These are phyloP conservation scores for Wallacemonas collosoma DNA, from an alignment of 208 protist genomes.

Conservation along the genomic window DNA sequence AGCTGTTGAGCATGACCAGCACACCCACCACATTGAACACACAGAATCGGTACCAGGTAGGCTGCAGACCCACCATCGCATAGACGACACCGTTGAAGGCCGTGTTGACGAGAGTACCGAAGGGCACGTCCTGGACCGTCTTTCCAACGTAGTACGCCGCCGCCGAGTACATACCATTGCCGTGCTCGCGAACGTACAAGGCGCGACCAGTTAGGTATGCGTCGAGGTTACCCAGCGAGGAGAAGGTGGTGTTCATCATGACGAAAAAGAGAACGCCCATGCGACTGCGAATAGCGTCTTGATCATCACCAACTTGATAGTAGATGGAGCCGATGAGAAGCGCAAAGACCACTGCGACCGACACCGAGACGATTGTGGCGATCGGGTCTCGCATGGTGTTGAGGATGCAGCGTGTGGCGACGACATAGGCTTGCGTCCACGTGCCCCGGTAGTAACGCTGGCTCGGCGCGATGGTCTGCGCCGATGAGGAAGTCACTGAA, in stretches of 20 bases:
- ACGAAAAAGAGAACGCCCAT: conserved; percentile 80
- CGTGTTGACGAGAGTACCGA: conserved; percentile 47
- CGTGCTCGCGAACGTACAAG: conserved; percentile 66
- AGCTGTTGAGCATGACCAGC: conserved; percentile 65
- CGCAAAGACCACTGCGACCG: conserved; percentile 60
- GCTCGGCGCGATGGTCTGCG: background rate
- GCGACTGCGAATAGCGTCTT: conserved; percentile 57
- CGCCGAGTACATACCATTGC: conserved; percentile 68
- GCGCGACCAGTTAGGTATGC: conserved; percentile 58
- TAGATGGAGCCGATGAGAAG: conserved; percentile 74
- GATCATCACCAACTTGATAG: conserved; percentile 52
- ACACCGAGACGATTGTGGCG: conserved; percentile 42
- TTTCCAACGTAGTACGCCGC: conserved; percentile 73
- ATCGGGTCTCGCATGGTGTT: conserved; percentile 67
- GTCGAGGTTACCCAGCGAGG: conserved; percentile 47
- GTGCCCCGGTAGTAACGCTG: conserved; percentile 40
- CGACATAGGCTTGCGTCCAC: conserved; percentile 51
- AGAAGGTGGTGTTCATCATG: conserved; percentile 75
- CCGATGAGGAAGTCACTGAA: background rate
- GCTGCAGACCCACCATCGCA: conserved; percentile 58
- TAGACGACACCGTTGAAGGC: conserved; percentile 61
- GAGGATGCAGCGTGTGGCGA: conserved; percentile 53
- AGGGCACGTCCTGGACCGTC: conserved; percentile 57
- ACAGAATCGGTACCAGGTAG: conserved; percentile 37
- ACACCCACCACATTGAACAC: conserved; percentile 43